Evolutionary conservation across 2,329 filamentous ascomycete species (phyloP).

Genomic region (Elsinoe ampelina): DNA sequence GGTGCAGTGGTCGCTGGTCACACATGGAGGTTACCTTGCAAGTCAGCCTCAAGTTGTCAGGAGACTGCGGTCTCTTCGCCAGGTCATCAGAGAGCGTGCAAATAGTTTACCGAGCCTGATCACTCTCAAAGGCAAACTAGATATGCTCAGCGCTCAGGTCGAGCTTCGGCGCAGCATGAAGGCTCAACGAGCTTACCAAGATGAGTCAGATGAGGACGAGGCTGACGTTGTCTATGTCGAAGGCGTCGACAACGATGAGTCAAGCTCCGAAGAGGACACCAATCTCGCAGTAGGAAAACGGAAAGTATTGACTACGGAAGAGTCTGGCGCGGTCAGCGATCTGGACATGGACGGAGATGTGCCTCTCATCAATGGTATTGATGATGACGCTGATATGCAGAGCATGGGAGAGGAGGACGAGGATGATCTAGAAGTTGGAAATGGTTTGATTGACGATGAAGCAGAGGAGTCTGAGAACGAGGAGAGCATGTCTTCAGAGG

Average conservation of each 20-base stretch:
- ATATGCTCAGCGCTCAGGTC: slow-evolving; percentile 87
- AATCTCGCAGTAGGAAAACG: slow-evolving; percentile 27
- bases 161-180: slow-evolving; percentile 65
- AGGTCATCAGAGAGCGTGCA: slow-evolving; percentile 78
- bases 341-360: slow-evolving; percentile 17
- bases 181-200: slow-evolving; percentile 38
- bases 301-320: slow-evolving; percentile 17
- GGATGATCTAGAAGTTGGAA: slow-evolving; percentile 21
- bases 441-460: slow-evolving; percentile 43
- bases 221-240: slow-evolving; percentile 80
- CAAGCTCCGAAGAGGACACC: slow-evolving; percentile 46
- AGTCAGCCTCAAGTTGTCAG: slow-evolving; percentile 75
- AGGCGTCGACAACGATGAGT: slow-evolving; percentile 56
- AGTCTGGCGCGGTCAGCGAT: slow-evolving; percentile 23
- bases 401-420: slow-evolving; percentile 15
- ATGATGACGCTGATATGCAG: slow-evolving; percentile 15
- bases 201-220: slow-evolving; percentile 55
- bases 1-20: slow-evolving; percentile 90
- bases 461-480: slow-evolving; percentile 41
- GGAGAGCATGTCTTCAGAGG: slow-evolving; percentile 39
- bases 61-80: slow-evolving; percentile 68
- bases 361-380: slow-evolving; percentile 17
- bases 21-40: slow-evolving; percentile 84
- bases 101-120: slow-evolving; percentile 73
- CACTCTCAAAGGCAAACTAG: slow-evolving; percentile 86